Evolutionary conservation across 345 rosid species (phyloP).

Genomic region (Arabis alpina): DNA sequence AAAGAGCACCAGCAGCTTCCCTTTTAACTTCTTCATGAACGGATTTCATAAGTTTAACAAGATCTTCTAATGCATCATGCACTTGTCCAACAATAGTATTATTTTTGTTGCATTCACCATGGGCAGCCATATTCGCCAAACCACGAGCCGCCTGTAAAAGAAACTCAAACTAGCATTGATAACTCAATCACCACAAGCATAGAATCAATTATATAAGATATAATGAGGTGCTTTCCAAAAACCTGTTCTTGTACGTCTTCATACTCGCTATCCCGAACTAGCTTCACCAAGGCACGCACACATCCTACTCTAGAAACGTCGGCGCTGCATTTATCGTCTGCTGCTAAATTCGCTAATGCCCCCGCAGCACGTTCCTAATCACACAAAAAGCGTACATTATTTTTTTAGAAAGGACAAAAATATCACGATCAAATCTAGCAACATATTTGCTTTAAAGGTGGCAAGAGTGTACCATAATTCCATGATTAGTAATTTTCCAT

Average conservation of each 20-base stretch:
- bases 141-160: constrained; percentile 99
- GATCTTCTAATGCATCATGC: constrained; percentile 81
- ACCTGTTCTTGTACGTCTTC: constrained; percentile 85
- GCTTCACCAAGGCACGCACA: constrained; percentile 73
- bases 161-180: not conserved
- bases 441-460: not conserved
- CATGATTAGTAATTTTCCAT: constrained; percentile 59
- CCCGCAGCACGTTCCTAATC: constrained; percentile 87
- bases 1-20: constrained; percentile 87
- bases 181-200: constrained; percentile 16
- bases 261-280: constrained; percentile 69
- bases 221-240: not conserved
- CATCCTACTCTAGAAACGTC: constrained; percentile 79
- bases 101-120: constrained; percentile 84
- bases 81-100: constrained; percentile 90
- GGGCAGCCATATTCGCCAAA: constrained; percentile 91
- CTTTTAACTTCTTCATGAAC: constrained; percentile 90
- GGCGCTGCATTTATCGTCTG: constrained; percentile 75
- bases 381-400: constrained; percentile 7
- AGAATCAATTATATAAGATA: not conserved
- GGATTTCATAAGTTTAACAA: constrained; percentile 78
- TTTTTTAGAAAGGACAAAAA: constrained; percentile 3
- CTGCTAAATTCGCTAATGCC: constrained; percentile 84
- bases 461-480: constrained; percentile 56
- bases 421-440: too few relatives aligned